Percentiles rank a stretch among this genome's conserved stretches.
Evolutionary conservation across 139 green algal genomes (phyloP).

Genomic region (Medakamo hakoo): DNA sequence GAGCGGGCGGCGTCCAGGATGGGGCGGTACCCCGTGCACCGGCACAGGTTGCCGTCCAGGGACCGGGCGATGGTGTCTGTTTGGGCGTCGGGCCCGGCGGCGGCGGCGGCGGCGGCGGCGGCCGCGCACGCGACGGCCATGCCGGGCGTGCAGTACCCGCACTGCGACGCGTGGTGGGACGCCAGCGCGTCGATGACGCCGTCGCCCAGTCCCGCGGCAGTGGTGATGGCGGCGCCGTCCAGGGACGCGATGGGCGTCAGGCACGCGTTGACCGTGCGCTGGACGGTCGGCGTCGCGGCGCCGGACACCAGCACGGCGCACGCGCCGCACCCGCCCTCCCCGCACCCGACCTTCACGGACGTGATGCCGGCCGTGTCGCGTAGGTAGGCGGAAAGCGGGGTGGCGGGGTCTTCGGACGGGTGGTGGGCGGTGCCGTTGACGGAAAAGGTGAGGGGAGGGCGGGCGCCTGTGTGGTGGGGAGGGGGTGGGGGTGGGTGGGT

Average conservation of each 20-base stretch:
- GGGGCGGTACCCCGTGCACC: conserved; percentile 90
- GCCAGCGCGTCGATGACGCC: conserved; percentile 77
- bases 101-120: conserved; percentile 13
- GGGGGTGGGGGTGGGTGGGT: not conserved
- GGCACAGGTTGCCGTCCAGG: conserved; percentile 68
- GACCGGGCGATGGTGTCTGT: conserved; percentile 18
- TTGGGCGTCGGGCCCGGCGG: conserved; percentile 2
- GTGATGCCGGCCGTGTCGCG: conserved; percentile 29
- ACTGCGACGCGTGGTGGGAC: conserved; percentile 81
- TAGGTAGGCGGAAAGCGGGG: not conserved
- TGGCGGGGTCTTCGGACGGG: not conserved
- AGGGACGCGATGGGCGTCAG: conserved; percentile 81
- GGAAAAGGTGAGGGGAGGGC: not conserved
- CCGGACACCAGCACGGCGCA: conserved; percentile 87
- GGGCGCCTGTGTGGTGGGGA: not conserved
- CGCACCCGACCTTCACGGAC: conserved; percentile 91
- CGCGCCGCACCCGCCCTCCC: conserved; percentile 86
- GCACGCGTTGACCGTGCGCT: conserved; percentile 86
- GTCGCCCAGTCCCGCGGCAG: conserved; percentile 84
- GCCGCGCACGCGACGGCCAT: conserved; percentile 48
- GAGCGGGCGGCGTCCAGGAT: conserved; percentile 74
- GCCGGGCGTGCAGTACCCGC: conserved; percentile 94
- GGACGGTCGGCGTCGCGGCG: conserved; percentile 23
- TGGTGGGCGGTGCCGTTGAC: not conserved
- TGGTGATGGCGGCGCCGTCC: conserved; percentile 80